Percentiles rank a stretch among this genome's conserved stretches.
Evolutionary conservation across 352 stramenopile genomes (phyloP).

Genomic region (Phytophthora sp.): DNA sequence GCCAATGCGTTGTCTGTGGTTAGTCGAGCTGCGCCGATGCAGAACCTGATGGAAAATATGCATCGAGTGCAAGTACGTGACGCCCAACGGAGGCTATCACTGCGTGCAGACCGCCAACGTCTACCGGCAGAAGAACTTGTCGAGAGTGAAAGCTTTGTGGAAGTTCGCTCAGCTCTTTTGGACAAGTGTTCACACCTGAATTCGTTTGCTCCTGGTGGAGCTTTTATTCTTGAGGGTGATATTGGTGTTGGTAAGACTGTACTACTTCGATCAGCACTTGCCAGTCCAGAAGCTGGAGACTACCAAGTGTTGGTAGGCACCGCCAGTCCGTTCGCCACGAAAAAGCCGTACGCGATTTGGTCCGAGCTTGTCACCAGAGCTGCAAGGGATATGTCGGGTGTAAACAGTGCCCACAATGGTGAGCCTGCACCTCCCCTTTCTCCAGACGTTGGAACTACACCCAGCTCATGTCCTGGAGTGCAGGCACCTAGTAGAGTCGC

Average conservation of each 20-base stretch:
- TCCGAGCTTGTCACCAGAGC: constrained; percentile 78
- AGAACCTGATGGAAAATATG: constrained; percentile 88
- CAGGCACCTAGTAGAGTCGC: constrained; percentile 21
- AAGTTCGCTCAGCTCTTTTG: constrained; percentile 56
- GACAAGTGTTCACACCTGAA: constrained; percentile 76
- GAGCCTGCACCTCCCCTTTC: constrained; percentile 32
- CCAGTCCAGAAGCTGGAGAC: constrained; percentile 45
- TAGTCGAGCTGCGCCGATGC: constrained; percentile 51
- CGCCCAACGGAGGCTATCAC: constrained; percentile 66
- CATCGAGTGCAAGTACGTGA: constrained; percentile 86
- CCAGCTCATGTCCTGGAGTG: constrained; percentile 10
- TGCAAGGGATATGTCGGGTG: constrained; percentile 41
- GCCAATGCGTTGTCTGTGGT: constrained; percentile 36
- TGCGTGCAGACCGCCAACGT: constrained; percentile 56
- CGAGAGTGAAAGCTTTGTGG: constrained; percentile 64
- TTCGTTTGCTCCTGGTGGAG: constrained; percentile 62
- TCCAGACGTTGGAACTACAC: constrained; percentile 12
- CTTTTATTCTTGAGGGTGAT: constrained; percentile 83
- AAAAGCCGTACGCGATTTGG: constrained; percentile 86
- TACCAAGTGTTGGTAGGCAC: constrained; percentile 75
- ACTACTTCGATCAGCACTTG: constrained; percentile 68
- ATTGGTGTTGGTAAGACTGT: constrained; percentile 87
- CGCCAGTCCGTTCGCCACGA: constrained; percentile 72
- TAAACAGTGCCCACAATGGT: not conserved
- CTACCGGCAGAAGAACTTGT: constrained; percentile 55